Evolutionary conservation across 75 land plant species (phyloP).

Genomic region (Cryptomeria japonica): DNA sequence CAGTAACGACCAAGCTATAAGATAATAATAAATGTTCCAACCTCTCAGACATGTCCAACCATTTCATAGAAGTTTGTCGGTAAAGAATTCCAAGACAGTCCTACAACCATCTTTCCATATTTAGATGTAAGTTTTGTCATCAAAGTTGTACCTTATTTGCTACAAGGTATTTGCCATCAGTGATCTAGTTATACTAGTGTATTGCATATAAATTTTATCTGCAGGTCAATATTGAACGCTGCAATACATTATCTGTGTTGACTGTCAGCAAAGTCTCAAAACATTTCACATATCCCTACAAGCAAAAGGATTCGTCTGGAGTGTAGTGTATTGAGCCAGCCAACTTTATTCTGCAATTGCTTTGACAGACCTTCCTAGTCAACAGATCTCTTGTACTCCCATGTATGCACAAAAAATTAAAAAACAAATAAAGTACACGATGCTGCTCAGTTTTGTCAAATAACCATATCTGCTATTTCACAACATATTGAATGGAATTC

Average conservation of each 20-base stretch:
- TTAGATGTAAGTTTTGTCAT: not conserved
- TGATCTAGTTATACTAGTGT: not conserved
- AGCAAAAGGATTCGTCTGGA: not conserved
- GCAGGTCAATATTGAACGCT: not conserved
- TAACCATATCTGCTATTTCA: not conserved
- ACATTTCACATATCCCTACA: not conserved
- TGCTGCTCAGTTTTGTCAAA: not conserved
- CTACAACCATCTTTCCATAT: slow-evolving; percentile 6
- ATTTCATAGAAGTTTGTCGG: not conserved
- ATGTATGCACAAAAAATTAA: not conserved
- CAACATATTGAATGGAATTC: not conserved
- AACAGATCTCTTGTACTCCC: not conserved
- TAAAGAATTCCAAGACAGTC: not conserved
- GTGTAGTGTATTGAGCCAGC: not conserved
- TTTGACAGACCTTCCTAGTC: not conserved
- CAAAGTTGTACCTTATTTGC: not conserved
- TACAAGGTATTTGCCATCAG: not conserved
- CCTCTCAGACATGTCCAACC: not conserved
- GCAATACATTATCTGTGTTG: not conserved
- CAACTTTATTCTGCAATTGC: not conserved
- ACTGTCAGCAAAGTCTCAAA: not conserved
- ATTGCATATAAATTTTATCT: not conserved
- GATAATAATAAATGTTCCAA: not conserved
- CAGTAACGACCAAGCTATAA: not conserved
- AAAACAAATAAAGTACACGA: not conserved